phyloP scores from a whole-genome alignment of 1,284 basidiomycete genomes.

The Violaceomyces palustris region DNA sequence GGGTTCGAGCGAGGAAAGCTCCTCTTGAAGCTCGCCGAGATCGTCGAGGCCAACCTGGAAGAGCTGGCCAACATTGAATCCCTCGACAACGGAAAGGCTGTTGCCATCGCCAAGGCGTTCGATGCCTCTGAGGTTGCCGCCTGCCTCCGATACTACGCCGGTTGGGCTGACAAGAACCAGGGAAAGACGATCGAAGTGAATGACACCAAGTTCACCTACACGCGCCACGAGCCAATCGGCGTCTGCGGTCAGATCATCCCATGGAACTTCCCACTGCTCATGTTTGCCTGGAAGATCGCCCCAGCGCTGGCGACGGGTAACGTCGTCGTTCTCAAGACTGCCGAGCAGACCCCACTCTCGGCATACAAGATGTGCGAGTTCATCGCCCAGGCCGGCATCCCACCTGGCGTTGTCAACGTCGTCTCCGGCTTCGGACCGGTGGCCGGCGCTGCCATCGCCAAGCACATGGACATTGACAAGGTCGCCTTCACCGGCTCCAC shows the following conservation, averaged over 20 bases:
- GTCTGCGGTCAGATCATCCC: conserved; percentile 59
- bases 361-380: conserved; percentile 71
- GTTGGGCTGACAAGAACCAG: conserved; percentile 69
- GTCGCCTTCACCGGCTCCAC: conserved; percentile 61
- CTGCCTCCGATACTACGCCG: conserved; percentile 63
- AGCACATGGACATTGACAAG: conserved; percentile 68
- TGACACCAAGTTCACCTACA: conserved; percentile 64
- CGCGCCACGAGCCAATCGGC: conserved; percentile 85
- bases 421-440: conserved; percentile 75
- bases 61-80: conserved; percentile 59
- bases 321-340: conserved; percentile 60
- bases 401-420: conserved; percentile 66
- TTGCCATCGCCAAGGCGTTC: conserved; percentile 61
- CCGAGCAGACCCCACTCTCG: conserved; percentile 67
- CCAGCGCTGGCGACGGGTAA: conserved; percentile 55
- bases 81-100: conserved; percentile 76
- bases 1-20: conserved; percentile 65
- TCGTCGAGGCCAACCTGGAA: conserved; percentile 68
- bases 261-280: conserved; percentile 65
- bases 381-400: conserved; percentile 72
- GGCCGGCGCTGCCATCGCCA: conserved; percentile 64
- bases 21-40: conserved; percentile 64
- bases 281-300: conserved; percentile 59
- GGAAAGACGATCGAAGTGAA: conserved; percentile 79
- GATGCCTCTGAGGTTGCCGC: conserved; percentile 69